Base-by-base conservation (phyloP, 1,284 basidiomycete species). In the Taiwanofungus camphoratus region DNA sequence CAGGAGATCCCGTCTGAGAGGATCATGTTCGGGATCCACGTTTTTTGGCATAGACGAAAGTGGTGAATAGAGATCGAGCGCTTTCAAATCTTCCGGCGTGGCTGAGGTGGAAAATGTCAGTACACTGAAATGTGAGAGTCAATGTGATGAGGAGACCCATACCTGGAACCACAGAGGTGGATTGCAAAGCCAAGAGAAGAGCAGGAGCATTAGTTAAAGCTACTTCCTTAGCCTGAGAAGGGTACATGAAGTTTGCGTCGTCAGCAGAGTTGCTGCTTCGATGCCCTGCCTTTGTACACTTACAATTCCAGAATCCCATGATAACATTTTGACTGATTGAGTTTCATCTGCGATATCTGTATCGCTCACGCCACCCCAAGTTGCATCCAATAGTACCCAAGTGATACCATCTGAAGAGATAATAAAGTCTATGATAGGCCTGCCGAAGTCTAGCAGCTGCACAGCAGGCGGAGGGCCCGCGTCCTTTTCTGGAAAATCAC, bases 21-120 rank as follows among this genome's bases (percentile, higher is more conserved):
- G 64, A 41, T 71, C 69, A 46, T 69, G 67, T 34, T 69, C 68
- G 2, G 53, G 66, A 22, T 76, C 72, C 18, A 65, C 60, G 49
- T 73, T 71, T 57, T 89, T 89, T 1, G 86, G 86, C 52, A 88
- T 64, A 12, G 73, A 66, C 1, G 65, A 61, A 15, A 89, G 67
- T 32, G 73, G 67, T 3, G 68, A 64, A 54, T 89, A 88, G 2
- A 87, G 62, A 41, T 83, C 77, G 2, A 87, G 65, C 2, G 62
- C 55, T 48, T 73, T 67, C 5, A 82, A 58, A 8, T 78, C 75
- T 6, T 66, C 67, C 4, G 57, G 39, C 0, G 72, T 66, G 8
- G 77, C 80, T 81, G 54, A 33, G 39, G 36, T 13, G 22, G 36
- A 22, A 30, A 27, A 29, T 31, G 29, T 46, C 42, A 37, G 41